Evolutionary conservation across 31 red algal species (phyloP).

Genomic region (Bonnemaisonia californica): DNA sequence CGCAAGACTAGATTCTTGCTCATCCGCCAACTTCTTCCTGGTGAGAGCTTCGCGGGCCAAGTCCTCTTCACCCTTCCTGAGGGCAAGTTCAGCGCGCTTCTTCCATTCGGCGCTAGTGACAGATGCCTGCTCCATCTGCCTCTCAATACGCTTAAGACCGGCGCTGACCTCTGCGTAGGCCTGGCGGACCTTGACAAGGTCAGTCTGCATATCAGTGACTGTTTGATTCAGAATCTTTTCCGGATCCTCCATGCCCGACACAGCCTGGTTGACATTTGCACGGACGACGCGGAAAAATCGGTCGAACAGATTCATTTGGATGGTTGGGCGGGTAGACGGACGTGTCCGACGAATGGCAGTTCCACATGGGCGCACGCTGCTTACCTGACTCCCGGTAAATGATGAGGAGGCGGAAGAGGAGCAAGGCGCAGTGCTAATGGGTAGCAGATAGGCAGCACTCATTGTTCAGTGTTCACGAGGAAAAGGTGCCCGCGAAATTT

Average conservation of each 20-base stretch:
- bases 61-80: conserved; percentile 93
- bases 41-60: conserved; percentile 92
- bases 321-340: conserved; percentile 21
- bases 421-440: conserved; percentile 15
- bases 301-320: conserved; percentile 96
- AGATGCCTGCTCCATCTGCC: conserved; percentile 87
- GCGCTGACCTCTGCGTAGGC: conserved; percentile 99
- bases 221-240: conserved; percentile 98
- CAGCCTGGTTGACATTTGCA: conserved; percentile 91
- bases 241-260: conserved; percentile 95
- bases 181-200: conserved; percentile 93
- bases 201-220: conserved; percentile 92
- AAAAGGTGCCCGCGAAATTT: neutral
- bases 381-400: conserved; percentile 29
- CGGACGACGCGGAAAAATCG: conserved; percentile 95
- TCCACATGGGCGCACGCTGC: neutral
- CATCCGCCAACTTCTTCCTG: conserved; percentile 78
- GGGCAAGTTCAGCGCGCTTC: conserved; percentile 91
- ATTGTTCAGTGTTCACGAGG: conserved; percentile 13
- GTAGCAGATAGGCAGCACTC: conserved; percentile 60
- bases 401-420: conserved; percentile 23
- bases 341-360: conserved; percentile 28
- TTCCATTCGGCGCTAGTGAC: conserved; percentile 91
- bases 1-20: conserved; percentile 68
- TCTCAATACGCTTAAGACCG: conserved; percentile 82